Evolutionary conservation across 1,284 basidiomycete genomes (phyloP), one percentile per base, ranked within the genome.

Genomic region (Fistulinella cinereoalba): DNA sequence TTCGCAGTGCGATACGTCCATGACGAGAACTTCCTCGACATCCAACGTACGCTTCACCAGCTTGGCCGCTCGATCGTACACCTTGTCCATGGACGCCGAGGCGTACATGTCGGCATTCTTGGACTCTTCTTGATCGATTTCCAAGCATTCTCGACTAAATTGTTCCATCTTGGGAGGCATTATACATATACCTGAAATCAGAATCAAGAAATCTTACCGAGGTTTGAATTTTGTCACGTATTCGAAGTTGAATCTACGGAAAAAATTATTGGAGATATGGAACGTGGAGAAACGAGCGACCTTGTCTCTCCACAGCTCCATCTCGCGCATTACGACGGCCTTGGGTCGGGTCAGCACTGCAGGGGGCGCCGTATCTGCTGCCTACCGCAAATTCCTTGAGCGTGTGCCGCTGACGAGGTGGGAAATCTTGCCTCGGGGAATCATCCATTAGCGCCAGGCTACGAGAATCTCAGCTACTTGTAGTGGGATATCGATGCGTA

Each of bases 301-400:
- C 75, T 94, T 94, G 66, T 97, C 94, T 51, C 88, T 76, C 90
- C 92, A 94, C 3, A 97, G 71, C 66, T 97, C 94, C 82, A 97
- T 85, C 69, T 97, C 94, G 37, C 94, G 82, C 86, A 97, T 92
- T n/a, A 88, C 85, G 45, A 97, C 85, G 6, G 89, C 87, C 75
- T 81, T 50, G 21, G 22, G 12, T 32, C 31, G 21, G 9, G 25
- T 61, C 29, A 55, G 47, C 27, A 41, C 28, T 43, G 44, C 12
- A 23, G 33, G 29, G 42, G 4, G 16, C 15, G 37, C n/a, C 29
- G n/a, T 21, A 36, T n/a, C 9, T 36, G 41, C 37, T 36, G 49
- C 75, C 22, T 54, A 71, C 73, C 54, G 93, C 92, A 66, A 97
- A 97, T 67, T 97, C 94, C 61, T 96, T 96, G 49, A 97, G 73